Percentiles rank a stretch among this genome's conserved stretches.
Evolutionary conservation across 2,329 filamentous ascomycete species (phyloP).

Genomic region (Pseudogymnoascus sp.): DNA sequence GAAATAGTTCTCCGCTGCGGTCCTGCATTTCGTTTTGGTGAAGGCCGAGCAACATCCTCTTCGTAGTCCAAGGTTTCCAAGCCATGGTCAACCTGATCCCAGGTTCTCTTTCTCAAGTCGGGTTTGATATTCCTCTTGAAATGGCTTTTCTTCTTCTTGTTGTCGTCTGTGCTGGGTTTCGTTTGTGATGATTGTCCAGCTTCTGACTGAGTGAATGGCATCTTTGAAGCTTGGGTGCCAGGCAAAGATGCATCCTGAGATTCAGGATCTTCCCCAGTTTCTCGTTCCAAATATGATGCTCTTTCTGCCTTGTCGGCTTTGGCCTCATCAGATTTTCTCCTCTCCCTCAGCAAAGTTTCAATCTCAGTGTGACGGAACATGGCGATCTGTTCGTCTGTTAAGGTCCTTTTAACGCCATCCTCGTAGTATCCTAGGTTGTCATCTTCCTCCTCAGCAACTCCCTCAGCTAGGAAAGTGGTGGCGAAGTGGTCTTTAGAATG

Average conservation of each 20-base stretch:
- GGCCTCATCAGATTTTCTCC: slow-evolving; percentile 26
- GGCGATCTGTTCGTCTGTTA: slow-evolving; percentile 83
- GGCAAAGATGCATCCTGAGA: background rate
- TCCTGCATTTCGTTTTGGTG: slow-evolving; percentile 20
- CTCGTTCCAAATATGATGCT: background rate
- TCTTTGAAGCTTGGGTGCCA: background rate
- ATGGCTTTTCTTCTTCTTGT: slow-evolving; percentile 25
- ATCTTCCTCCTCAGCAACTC: slow-evolving; percentile 41
- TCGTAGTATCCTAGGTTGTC: slow-evolving; percentile 74
- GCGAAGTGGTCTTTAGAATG: slow-evolving; percentile 39
- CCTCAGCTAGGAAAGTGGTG: slow-evolving; percentile 35
- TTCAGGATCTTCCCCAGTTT: background rate
- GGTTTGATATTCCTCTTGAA: slow-evolving; percentile 41
- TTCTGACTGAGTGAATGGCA: background rate
- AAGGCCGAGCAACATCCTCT: slow-evolving; percentile 28
- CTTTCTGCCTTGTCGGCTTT: slow-evolving; percentile 1
- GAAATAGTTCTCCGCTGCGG: slow-evolving; percentile 38
- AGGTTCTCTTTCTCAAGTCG: slow-evolving; percentile 57
- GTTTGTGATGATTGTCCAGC: background rate
- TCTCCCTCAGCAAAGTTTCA: slow-evolving; percentile 54
- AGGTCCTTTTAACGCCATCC: slow-evolving; percentile 78
- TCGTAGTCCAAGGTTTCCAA: slow-evolving; percentile 54
- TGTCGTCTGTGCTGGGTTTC: background rate
- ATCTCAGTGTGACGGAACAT: slow-evolving; percentile 89
- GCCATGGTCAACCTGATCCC: slow-evolving; percentile 56